phyloP scores from a whole-genome alignment of 2,329 filamentous ascomycete genomes.

The Exophiala spinifera region DNA sequence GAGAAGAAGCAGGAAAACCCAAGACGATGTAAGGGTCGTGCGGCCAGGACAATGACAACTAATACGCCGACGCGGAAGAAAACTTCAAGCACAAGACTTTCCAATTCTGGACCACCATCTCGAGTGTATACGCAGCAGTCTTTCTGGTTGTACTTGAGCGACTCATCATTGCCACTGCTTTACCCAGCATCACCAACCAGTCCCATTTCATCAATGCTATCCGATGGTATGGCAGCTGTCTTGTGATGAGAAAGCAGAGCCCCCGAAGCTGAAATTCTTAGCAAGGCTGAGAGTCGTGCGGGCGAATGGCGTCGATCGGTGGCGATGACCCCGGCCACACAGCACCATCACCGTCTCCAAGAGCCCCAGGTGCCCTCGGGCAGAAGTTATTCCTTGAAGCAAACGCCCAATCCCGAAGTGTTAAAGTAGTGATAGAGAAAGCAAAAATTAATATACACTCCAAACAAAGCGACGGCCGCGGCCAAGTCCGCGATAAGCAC shows the following conservation, averaged over 20 bases:
- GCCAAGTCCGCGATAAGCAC: too few relatives aligned
- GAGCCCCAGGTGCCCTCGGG: too few relatives aligned
- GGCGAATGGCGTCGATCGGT: too few relatives aligned
- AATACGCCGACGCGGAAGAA: conserved; percentile 20
- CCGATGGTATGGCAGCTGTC: conserved; percentile 49
- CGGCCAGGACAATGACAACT: background rate
- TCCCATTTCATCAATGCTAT: conserved; percentile 47
- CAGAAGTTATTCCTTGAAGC: too few relatives aligned
- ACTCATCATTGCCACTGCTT: conserved; percentile 45
- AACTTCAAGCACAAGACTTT: conserved; percentile 15
- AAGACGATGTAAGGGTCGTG: background rate
- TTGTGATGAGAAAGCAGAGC: conserved; percentile 39
- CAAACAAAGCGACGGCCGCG: too few relatives aligned
- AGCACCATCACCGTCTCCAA: too few relatives aligned
- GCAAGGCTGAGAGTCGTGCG: too few relatives aligned
- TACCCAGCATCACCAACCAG: conserved; percentile 48
- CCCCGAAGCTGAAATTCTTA: background rate
- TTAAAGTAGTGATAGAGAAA: too few relatives aligned
- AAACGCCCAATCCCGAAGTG: too few relatives aligned
- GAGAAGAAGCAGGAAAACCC: background rate
- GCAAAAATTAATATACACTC: too few relatives aligned
- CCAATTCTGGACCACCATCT: conserved; percentile 17
- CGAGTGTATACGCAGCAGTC: background rate
- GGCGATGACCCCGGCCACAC: too few relatives aligned
- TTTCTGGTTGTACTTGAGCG: conserved; percentile 2